Evolutionary conservation across 106 monocot species (phyloP), one percentile per base, ranked within the genome.

Genomic region (Acorus gramineus): DNA sequence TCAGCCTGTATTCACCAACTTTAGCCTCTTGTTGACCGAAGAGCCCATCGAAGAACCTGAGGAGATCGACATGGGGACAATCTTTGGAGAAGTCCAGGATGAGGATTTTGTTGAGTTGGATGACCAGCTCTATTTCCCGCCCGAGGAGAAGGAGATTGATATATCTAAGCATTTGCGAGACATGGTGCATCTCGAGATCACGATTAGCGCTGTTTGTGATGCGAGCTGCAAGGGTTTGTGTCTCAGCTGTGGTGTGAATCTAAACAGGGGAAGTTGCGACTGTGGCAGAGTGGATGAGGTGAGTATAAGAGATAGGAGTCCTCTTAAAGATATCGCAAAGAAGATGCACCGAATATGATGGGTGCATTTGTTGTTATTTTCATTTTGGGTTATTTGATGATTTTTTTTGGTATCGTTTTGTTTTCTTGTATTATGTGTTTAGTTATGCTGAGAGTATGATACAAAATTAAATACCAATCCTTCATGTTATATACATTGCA

Each of bases 141-240:
- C 75, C 14, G 85, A 75, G 68, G 79, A 81, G 12, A 92, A 73
- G 53, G 87, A 92, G 58, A 81, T 92, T 3, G 96, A 98, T 65
- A 77, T 98, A 44, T 98, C 96, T 5, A 98, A 98, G 59, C 76
- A 91, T 55, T 74, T 98, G 3, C 45, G 91, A 6, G 96, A 98
- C 63, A 54, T 81, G 9, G 67, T 98, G 62, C 96, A 92, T 71
- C 61, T 98, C 5, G 87, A 92, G 81, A 81, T 98, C 42, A 98
- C 81, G 6, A 79, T 92, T 5, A 81, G 79, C 53, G 70, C 77
- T 1, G 10, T 88, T 12, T 98, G 96, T 66, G 71, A 75, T 60
- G 42, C 71, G 7, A 80, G 14, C 42, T 92, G 96, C 85, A 85
- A 80, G 66, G 96, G 96, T 28, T 57, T 85, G 4, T 98, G 96